Evolutionary conservation across 257 asterid species (phyloP).

Genomic region (Leptodermis oblonga): DNA sequence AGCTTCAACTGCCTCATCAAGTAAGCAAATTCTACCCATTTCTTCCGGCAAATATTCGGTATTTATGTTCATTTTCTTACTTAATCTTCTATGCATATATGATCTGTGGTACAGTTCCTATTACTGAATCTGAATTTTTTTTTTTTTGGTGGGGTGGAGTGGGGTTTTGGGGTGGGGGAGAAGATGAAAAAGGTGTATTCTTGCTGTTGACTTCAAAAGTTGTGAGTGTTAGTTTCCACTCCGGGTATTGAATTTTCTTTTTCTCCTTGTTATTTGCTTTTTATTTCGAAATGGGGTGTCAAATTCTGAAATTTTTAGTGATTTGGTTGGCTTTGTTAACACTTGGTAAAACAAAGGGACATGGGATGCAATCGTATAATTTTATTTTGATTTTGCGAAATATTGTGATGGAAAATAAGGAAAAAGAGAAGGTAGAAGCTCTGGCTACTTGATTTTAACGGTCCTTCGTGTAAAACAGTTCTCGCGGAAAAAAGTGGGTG

Average conservation of each 20-base stretch:
- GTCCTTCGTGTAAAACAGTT: neutral
- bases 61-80: no score
- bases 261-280: neutral
- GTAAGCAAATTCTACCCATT: no score
- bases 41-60: no score
- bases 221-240: neutral
- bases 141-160: no score
- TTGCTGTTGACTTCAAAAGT: conserved; percentile 2
- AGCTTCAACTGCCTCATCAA: no score
- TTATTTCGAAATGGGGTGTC: neutral
- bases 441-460: neutral
- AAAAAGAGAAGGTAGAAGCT: neutral
- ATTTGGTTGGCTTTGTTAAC: neutral
- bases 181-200: neutral
- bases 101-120: no score
- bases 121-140: neutral
- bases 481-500: neutral
- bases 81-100: no score
- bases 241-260: neutral
- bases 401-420: neutral
- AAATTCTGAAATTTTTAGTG: neutral
- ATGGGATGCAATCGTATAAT: neutral
- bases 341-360: neutral
- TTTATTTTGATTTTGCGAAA: neutral
- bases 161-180: no score